Percentiles rank a stretch among this genome's conserved stretches.
These are phyloP conservation scores for Pezicula rhizophila DNA, from an alignment of 2,329 filamentous ascomycete species.

Conservation along the genomic window DNA sequence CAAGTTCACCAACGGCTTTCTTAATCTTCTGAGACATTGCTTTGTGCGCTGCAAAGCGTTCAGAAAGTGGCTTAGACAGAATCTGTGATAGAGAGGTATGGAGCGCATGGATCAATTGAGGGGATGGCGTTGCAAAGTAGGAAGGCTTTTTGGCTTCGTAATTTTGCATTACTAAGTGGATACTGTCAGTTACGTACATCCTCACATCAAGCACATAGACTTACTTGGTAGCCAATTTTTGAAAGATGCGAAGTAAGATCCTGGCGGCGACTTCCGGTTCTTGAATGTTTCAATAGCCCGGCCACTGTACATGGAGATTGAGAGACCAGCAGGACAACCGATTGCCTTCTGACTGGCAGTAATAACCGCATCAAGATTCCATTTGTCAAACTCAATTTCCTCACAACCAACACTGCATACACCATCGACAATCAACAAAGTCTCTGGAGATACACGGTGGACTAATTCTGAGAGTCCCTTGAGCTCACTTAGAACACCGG, in stretches of 20 bases:
- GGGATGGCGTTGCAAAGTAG: conserved; percentile 95
- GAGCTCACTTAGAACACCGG: conserved; percentile 88
- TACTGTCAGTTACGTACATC: background rate
- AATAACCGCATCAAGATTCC: conserved; percentile 86
- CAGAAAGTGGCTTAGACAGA: conserved; percentile 68
- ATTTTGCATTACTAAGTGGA: conserved; percentile 79
- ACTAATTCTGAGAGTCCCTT: conserved; percentile 78
- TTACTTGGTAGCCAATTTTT: conserved; percentile 93
- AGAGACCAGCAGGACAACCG: conserved; percentile 87
- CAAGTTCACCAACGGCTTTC: conserved; percentile 71
- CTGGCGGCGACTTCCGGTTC: conserved; percentile 71
- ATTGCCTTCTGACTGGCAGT: conserved; percentile 97
- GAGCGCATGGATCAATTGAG: conserved; percentile 87
- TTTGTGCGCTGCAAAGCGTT: conserved; percentile 78
- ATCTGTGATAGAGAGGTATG: conserved; percentile 87
- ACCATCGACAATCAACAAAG: conserved; percentile 86
- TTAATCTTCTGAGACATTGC: conserved; percentile 81
- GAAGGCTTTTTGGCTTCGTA: conserved; percentile 97
- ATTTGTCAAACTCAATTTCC: conserved; percentile 92
- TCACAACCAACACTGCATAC: conserved; percentile 96
- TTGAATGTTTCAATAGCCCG: conserved; percentile 78
- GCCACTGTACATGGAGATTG: conserved; percentile 89
- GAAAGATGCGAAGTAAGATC: conserved; percentile 91
- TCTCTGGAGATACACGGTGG: conserved; percentile 81
- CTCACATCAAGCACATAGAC: conserved; percentile 21